phyloP scores from a whole-genome alignment of 495 filamentous ascomycete genomes.

The Penicillium lagena region DNA sequence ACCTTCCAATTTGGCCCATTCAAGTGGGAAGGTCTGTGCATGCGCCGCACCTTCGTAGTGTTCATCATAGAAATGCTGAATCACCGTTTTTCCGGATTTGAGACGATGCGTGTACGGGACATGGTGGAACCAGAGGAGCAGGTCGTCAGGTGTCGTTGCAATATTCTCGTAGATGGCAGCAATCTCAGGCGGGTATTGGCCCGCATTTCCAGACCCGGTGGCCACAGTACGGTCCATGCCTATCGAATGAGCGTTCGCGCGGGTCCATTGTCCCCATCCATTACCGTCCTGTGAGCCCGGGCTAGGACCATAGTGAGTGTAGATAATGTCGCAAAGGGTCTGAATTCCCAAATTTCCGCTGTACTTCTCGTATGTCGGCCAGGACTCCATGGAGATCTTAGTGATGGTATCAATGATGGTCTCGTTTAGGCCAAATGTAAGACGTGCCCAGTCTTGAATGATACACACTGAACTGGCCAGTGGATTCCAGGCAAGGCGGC shows the following conservation, averaged over 20 bases:
- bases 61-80: slow-evolving; percentile 66
- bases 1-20: slow-evolving; percentile 46
- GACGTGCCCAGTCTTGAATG: slow-evolving; percentile 53
- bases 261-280: slow-evolving; percentile 64
- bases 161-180: slow-evolving; percentile 47
- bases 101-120: slow-evolving; percentile 58
- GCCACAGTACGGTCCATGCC: slow-evolving; percentile 65
- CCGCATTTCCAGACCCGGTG: slow-evolving; percentile 58
- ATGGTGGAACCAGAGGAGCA: slow-evolving; percentile 69
- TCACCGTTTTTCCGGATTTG: slow-evolving; percentile 59
- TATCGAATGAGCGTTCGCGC: slow-evolving; percentile 47
- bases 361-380: slow-evolving; percentile 63
- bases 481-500: slow-evolving; percentile 55
- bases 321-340: slow-evolving; percentile 58
- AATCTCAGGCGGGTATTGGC: slow-evolving; percentile 57
- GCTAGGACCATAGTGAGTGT: slow-evolving; percentile 58
- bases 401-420: slow-evolving; percentile 49
- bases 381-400: slow-evolving; percentile 56
- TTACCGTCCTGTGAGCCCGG: slow-evolving; percentile 59
- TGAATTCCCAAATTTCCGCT: slow-evolving; percentile 61
- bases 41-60: slow-evolving; percentile 55
- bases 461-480: slow-evolving; percentile 31
- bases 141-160: slow-evolving; percentile 57
- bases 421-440: slow-evolving; percentile 51
- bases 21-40: slow-evolving; percentile 46